A percentile compares a stretch with the other conserved stretches of the same genome.
Conservation (phyloP, 2,329 filamentous ascomycete species). For the Epichloe sp. region DNA sequence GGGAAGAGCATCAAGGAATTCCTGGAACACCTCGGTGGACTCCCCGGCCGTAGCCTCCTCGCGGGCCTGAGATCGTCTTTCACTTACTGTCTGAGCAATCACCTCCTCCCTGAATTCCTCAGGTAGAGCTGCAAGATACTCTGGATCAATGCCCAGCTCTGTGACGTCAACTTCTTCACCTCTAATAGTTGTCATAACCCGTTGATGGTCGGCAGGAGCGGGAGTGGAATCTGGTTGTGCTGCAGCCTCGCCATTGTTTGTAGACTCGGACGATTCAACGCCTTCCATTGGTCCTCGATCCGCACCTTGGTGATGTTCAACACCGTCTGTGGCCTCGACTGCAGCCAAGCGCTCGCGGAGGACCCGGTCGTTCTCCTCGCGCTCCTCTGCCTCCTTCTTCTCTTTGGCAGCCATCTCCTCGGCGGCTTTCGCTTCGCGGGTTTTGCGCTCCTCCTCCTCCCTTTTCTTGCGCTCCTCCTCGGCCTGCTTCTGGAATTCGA, state of each 20-base stretch:
- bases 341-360: conserved; percentile 31
- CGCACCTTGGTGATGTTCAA: conserved; percentile 3
- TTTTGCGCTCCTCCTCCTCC: conserved; percentile 52
- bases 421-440: conserved; percentile 58
- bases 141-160: conserved; percentile 81
- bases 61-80: conserved; percentile 65
- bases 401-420: conserved; percentile 54
- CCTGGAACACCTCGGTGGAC: conserved; percentile 73
- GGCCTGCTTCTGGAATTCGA: conserved; percentile 33
- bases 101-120: conserved; percentile 95
- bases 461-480: conserved; percentile 48
- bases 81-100: conserved; percentile 77
- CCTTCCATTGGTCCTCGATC: conserved; percentile 57
- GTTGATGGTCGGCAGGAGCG: conserved; percentile 20
- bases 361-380: conserved; percentile 32
- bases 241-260: conserved; percentile 17
- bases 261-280: conserved; percentile 42
- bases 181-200: conserved; percentile 71
- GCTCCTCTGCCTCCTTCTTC: conserved; percentile 58
- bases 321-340: conserved; percentile 38
- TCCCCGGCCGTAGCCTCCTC: conserved; percentile 56
- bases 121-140: conserved; percentile 92
- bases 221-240: conserved; percentile 11
- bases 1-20: conserved; percentile 87
- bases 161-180: conserved; percentile 89